These are phyloP conservation scores for Batkoa obscura DNA, from an alignment of 371 early-diverging fungal genomes.

Conservation along the genomic window DNA sequence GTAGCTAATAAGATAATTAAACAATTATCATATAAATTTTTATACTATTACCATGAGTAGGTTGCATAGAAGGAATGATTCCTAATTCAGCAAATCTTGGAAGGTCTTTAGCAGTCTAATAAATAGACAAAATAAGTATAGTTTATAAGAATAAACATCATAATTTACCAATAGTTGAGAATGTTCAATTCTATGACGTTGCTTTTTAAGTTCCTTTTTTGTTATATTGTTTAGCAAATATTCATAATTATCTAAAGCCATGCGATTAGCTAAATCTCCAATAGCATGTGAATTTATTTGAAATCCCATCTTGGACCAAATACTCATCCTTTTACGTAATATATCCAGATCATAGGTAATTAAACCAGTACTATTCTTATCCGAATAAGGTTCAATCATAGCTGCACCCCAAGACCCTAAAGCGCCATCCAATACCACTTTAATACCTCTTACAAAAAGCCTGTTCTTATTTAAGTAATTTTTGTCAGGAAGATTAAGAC, in stretches of 20 bases:
- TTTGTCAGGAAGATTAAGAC: too few species aligned
- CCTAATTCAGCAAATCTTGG: constrained; percentile 13
- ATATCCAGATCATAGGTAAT: constrained; percentile 10
- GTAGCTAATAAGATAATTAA: background rate
- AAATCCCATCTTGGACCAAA: constrained; percentile 14
- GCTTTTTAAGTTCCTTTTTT: background rate
- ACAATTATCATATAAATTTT: constrained; percentile 11
- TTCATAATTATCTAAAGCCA: constrained; percentile 17
- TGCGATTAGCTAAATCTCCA: constrained; percentile 19
- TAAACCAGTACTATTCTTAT: constrained; percentile 12
- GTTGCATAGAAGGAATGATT: constrained; percentile 25
- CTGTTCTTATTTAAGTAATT: background rate
- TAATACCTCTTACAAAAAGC: constrained; percentile 13
- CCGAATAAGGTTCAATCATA: constrained; percentile 17
- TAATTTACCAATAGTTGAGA: constrained; percentile 15
- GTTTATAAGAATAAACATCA: background rate
- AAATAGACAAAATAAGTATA: background rate
- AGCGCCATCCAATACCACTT: constrained; percentile 25
- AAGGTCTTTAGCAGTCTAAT: constrained; percentile 12
- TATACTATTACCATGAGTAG: constrained; percentile 23
- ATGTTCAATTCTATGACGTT: constrained; percentile 19
- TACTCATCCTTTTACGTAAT: constrained; percentile 5
- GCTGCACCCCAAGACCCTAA: constrained; percentile 25
- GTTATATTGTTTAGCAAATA: background rate
- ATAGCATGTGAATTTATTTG: constrained; percentile 24